Evolutionary conservation across 1,284 basidiomycete species (phyloP).

Genomic region (Waitea zeae): DNA sequence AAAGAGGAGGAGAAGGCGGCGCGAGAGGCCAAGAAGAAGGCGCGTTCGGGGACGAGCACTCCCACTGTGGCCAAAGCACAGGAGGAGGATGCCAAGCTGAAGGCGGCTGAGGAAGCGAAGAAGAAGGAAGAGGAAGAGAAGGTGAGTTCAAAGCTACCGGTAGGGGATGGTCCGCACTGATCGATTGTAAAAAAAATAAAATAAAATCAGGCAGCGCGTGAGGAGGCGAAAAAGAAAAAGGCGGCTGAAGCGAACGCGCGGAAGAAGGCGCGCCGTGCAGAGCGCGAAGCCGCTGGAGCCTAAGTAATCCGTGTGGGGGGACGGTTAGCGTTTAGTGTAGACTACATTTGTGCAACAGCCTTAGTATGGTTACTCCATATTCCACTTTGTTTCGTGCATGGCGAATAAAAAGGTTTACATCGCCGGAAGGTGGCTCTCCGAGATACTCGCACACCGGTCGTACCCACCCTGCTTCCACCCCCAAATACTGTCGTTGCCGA

Average conservation of each 20-base stretch:
- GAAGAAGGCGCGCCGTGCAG: conserved; percentile 81
- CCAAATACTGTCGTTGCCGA: too few species aligned
- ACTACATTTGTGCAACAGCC: too few species aligned
- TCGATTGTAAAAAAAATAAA: conserved; percentile 2
- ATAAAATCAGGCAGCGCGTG: conserved; percentile 34
- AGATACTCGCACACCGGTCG: too few species aligned
- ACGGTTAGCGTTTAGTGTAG: too few species aligned
- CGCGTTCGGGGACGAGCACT: conserved; percentile 22
- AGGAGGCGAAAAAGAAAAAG: conserved; percentile 73
- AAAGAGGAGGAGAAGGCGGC: conserved; percentile 95
- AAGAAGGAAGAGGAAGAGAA: conserved; percentile 52
- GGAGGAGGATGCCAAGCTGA: conserved; percentile 61
- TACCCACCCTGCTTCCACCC: too few species aligned
- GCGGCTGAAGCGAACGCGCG: conserved; percentile 78
- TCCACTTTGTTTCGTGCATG: too few species aligned
- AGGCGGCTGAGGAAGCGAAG: conserved; percentile 53
- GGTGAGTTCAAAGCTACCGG: conserved; percentile 17
- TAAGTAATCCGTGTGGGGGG: too few species aligned
- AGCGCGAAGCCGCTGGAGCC: conserved; percentile 12
- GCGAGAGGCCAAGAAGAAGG: conserved; percentile 83
- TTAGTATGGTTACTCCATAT: too few species aligned
- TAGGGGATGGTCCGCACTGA: conserved; percentile 5
- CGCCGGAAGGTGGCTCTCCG: too few species aligned
- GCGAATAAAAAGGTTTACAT: too few species aligned
- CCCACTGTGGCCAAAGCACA: conserved; percentile 40